Conservation (phyloP, 2,329 filamentous ascomycete genomes). For the Sporothrix euskadiensis region DNA sequence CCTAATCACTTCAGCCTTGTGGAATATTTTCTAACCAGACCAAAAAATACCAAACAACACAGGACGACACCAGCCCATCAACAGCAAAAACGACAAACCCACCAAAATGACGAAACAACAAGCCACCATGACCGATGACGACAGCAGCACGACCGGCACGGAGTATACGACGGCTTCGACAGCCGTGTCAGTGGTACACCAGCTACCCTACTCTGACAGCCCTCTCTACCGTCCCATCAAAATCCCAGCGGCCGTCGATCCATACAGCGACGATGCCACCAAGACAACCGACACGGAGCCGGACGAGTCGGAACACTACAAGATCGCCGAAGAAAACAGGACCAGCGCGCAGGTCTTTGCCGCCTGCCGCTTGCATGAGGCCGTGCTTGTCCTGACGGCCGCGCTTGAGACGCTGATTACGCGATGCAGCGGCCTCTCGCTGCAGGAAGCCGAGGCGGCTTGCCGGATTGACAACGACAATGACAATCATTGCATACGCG, state of each 20-base stretch:
- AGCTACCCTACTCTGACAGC: neutral
- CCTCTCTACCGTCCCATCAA: neutral
- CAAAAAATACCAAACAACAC: neutral
- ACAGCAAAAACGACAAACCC: neutral
- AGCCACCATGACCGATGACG: neutral
- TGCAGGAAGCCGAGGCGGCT: neutral
- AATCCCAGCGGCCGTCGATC: neutral
- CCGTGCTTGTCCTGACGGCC: neutral
- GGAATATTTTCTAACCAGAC: neutral
- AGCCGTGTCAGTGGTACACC: neutral
- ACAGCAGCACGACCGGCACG: neutral
- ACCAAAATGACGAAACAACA: neutral
- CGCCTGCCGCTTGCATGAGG: neutral
- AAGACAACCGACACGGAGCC: neutral
- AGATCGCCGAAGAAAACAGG: neutral
- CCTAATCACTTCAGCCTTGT: neutral
- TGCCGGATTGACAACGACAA: neutral
- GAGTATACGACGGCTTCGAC: neutral
- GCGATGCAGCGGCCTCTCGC: neutral
- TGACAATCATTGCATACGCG: neutral
- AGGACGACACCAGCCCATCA: neutral
- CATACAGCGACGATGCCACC: neutral
- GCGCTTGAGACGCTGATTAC: neutral
- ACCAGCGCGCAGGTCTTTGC: neutral
- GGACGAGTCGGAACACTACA: neutral